phyloP scores from a whole-genome alignment of 1,284 basidiomycete genomes.

The Ustilago cynodontis region DNA sequence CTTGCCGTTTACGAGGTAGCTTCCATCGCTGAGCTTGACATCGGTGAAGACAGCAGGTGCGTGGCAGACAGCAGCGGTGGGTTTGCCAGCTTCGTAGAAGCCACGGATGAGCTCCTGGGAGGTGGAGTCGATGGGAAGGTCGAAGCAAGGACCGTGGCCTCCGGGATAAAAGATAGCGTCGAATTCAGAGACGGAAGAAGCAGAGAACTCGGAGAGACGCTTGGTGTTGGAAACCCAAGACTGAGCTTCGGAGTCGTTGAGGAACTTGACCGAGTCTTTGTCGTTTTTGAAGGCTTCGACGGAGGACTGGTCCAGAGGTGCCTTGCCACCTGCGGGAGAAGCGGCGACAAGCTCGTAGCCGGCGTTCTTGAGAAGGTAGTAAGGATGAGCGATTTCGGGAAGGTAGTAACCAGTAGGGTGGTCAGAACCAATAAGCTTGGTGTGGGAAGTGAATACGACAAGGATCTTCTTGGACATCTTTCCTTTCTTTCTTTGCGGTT shows the following conservation, averaged over 20 bases:
- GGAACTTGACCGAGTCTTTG: conserved; percentile 75
- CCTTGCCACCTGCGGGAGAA: conserved; percentile 78
- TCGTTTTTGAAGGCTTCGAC: conserved; percentile 76
- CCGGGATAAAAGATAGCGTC: conserved; percentile 83
- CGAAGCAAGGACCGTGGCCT: conserved; percentile 71
- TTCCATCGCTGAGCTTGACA: conserved; percentile 58
- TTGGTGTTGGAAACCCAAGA: conserved; percentile 76
- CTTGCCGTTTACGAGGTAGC: conserved; percentile 74
- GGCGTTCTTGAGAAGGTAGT: conserved; percentile 76
- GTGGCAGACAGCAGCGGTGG: conserved; percentile 62
- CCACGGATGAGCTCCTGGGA: conserved; percentile 51
- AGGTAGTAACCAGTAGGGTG: conserved; percentile 74
- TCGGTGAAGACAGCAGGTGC: conserved; percentile 60
- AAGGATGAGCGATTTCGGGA: conserved; percentile 80
- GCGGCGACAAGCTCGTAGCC: conserved; percentile 79
- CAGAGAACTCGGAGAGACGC: conserved; percentile 76
- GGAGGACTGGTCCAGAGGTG: conserved; percentile 78
- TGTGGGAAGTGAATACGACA: conserved; percentile 80
- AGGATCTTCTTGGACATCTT: conserved; percentile 72
- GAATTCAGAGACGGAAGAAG: conserved; percentile 73
- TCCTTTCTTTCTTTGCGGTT: neutral
- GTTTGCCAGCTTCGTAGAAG: conserved; percentile 59
- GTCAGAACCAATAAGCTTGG: conserved; percentile 76
- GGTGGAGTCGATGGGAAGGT: conserved; percentile 55
- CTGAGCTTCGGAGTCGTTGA: conserved; percentile 74